These are phyloP conservation scores for Rubia tinctorum DNA, from an alignment of 305 asterid species.

Conservation along the genomic window DNA sequence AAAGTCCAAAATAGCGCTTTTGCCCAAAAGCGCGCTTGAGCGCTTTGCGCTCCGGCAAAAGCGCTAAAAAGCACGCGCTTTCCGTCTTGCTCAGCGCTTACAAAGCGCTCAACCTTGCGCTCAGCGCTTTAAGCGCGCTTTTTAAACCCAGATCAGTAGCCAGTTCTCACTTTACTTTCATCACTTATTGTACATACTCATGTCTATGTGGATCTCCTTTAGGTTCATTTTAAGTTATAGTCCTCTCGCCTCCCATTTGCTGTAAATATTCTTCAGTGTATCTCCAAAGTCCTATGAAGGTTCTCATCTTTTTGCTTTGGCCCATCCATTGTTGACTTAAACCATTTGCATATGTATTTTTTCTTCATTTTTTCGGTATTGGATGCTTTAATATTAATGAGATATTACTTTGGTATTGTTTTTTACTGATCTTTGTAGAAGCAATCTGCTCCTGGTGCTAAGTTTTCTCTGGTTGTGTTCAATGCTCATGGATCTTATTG, in stretches of 20 bases:
- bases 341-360: neutral
- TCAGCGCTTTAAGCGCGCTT: too few species aligned
- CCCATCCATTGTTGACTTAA: neutral
- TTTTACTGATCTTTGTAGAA: neutral
- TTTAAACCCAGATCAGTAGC: too few species aligned
- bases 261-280: neutral
- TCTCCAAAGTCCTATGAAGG: neutral
- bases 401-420: neutral
- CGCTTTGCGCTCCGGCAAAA: too few species aligned
- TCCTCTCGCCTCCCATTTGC: neutral
- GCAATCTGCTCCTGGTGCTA: constrained; percentile 1
- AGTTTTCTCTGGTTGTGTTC: neutral
- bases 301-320: neutral
- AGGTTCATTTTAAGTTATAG: neutral
- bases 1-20: too few species aligned
- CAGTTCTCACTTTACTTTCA: neutral
- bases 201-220: neutral
- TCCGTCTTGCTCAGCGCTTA: too few species aligned
- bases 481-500: neutral
- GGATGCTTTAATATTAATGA: neutral
- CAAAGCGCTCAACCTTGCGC: too few species aligned
- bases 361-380: neutral
- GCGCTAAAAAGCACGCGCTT: too few species aligned
- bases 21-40: too few species aligned
- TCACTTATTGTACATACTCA: neutral